Evolutionary conservation across 441 rosid genomes (phyloP), one percentile per base, ranked within the genome.

Genomic region (Populus tomentosa): DNA sequence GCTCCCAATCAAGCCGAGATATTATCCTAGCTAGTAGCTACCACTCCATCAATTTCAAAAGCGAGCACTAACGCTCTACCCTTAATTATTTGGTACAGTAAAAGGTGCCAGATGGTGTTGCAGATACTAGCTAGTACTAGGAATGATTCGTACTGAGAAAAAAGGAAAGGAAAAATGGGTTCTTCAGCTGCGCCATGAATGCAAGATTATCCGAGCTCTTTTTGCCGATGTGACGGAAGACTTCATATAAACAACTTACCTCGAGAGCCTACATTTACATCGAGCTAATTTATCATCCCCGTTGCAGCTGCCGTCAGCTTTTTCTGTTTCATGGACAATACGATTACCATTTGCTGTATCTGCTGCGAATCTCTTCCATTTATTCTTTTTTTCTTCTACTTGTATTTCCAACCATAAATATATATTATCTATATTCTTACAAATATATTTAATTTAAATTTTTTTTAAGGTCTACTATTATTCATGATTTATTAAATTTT

Each of bases 211-310:
- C 50, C 3, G 3, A 7, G 21, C 72, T 28, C 72, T 33, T 75
- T 75, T 50, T 30, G 13, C 40, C 53, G 73, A 75, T 75, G 78
- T 68, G 73, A 75, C 36, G 53, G 38, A 38, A 64, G 68, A 36
- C 24, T 73, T 63, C 36, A 0, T 26, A 26, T 26, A 26, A 71
- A 36, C 11, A 61, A 35, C 35, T 3, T 33, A 33, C 35, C 35
- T 33, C 35, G 35, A 3, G 35, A 33, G 35, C 6, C 35, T 33
- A 33, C 6, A 33, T 33, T 3, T 33, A 33, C 6, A 33, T 33
- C 35, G 35, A 33, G 35, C 6, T 33, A 33, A 33, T 33, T 33
- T 33, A 33, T 33, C 35, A 33, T 33, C 35, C 35, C 35, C 35
- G 6, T 33, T 26, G 35, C 35, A 4, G 6, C 3, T 40, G 46